Evolutionary conservation across 306 rosid species (phyloP).

Genomic region (Trifolium subterraneum): DNA sequence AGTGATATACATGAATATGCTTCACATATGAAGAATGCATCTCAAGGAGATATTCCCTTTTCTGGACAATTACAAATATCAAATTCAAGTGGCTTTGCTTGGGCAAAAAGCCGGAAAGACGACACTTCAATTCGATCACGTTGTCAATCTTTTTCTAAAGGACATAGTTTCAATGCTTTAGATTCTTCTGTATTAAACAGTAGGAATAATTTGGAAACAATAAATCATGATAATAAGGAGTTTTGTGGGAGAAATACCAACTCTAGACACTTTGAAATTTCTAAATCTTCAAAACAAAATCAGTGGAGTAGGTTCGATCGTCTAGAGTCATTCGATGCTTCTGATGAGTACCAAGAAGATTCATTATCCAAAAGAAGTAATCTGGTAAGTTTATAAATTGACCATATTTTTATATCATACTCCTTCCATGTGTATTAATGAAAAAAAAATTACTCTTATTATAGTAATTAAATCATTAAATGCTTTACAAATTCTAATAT

Average conservation of each 20-base stretch:
- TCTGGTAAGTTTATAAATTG: conserved; percentile 60
- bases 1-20: conserved; percentile 65
- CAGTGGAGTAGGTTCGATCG: conserved; percentile 91
- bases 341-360: conserved; percentile 89
- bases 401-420: conserved; percentile 17
- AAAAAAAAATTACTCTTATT: too few relatives aligned
- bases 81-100: conserved; percentile 94
- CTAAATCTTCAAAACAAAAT: conserved; percentile 71
- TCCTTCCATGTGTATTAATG: too few relatives aligned
- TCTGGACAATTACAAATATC: conserved; percentile 91
- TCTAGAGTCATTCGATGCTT: conserved; percentile 90
- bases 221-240: conserved; percentile 67
- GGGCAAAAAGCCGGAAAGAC: conserved; percentile 93
- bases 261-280: conserved; percentile 66
- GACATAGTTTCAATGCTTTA: conserved; percentile 61
- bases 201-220: conserved; percentile 58
- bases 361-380: conserved; percentile 72
- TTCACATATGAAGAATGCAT: conserved; percentile 70
- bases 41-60: conserved; percentile 89
- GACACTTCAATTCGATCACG: conserved; percentile 68
- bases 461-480: too few relatives aligned
- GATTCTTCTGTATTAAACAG: conserved; percentile 59
- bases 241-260: conserved; percentile 45
- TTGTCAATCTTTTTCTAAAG: conserved; percentile 78
- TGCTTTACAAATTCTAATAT: too few relatives aligned